Evolutionary conservation across 768 basidiomycete species (phyloP).

Genomic region (Cantharellus cinnabarinus): DNA sequence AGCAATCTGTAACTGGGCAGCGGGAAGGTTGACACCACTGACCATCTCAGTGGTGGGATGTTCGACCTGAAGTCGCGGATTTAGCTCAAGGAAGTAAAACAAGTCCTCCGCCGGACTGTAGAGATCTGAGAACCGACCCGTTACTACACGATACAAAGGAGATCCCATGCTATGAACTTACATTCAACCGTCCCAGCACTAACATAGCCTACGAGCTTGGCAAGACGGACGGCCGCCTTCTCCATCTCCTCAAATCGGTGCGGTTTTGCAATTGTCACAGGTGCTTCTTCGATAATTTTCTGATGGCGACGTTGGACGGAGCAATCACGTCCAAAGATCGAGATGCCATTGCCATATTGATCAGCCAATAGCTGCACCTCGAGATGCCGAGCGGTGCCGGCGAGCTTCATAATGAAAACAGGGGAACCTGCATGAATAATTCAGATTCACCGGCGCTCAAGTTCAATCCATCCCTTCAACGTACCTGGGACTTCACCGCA

Average conservation of each 20-base stretch:
- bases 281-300: constrained; percentile 99
- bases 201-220: constrained; percentile 96
- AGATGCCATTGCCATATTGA: constrained; percentile 98
- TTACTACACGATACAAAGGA: too few relatives aligned
- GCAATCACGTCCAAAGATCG: constrained; percentile 96
- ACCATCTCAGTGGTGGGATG: constrained; percentile 99
- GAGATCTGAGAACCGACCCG: constrained; percentile 35
- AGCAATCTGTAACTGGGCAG: constrained; percentile 88
- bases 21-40: constrained; percentile 93
- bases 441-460: not conserved
- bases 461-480: constrained; percentile 5
- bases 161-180: constrained; percentile 18
- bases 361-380: constrained; percentile 97
- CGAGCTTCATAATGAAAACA: constrained; percentile 99
- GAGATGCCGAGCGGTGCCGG: constrained; percentile 88
- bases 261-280: constrained; percentile 90
- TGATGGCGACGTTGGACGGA: constrained; percentile 98
- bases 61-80: constrained; percentile 98
- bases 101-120: constrained; percentile 85
- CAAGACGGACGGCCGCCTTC: constrained; percentile 95
- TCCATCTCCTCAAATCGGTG: constrained; percentile 93
- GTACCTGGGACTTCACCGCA: constrained; percentile 89
- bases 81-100: constrained; percentile 96
- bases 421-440: constrained; percentile 52
- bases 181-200: constrained; percentile 98